Evolutionary conservation across 192 early-diverging fungal species (phyloP).

Genomic region (Neocallimastix lanati): DNA sequence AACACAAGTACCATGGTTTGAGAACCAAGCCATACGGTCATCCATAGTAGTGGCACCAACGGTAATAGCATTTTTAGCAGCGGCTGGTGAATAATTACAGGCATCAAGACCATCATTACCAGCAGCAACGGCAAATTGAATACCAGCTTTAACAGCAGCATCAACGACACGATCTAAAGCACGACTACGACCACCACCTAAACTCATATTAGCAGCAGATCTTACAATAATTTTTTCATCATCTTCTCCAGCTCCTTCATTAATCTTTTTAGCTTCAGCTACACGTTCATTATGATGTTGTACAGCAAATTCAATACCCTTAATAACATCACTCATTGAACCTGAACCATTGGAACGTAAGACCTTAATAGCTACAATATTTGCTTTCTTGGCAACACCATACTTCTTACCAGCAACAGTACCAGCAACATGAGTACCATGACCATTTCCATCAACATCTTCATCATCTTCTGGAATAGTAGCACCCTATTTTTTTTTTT

Average conservation of each 20-base stretch:
- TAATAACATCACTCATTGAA: conserved; percentile 74
- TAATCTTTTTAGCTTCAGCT: conserved; percentile 15
- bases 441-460: conserved; percentile 29
- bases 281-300: conserved; percentile 31
- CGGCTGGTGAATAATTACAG: conserved; percentile 77
- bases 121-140: conserved; percentile 87
- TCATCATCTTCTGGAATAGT: conserved; percentile 49
- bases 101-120: conserved; percentile 90
- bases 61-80: conserved; percentile 48
- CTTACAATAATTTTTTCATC: conserved; percentile 35
- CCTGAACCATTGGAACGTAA: conserved; percentile 74
- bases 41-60: conserved; percentile 15
- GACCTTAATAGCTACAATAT: conserved; percentile 84
- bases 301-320: conserved; percentile 54
- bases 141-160: conserved; percentile 48
- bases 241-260: conserved; percentile 1
- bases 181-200: conserved; percentile 67
- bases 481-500: conserved; percentile 20
- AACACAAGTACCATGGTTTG: conserved; percentile 57
- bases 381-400: conserved; percentile 75
- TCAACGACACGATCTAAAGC: conserved; percentile 64
- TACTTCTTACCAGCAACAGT: conserved; percentile 67
- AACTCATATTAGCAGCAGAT: conserved; percentile 83
- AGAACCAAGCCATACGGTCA: background rate
- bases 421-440: conserved; percentile 81